Evolutionary conservation across 805 yeast species (phyloP), one percentile per base, ranked within the genome.

Genomic region (Spathaspora girioi): DNA sequence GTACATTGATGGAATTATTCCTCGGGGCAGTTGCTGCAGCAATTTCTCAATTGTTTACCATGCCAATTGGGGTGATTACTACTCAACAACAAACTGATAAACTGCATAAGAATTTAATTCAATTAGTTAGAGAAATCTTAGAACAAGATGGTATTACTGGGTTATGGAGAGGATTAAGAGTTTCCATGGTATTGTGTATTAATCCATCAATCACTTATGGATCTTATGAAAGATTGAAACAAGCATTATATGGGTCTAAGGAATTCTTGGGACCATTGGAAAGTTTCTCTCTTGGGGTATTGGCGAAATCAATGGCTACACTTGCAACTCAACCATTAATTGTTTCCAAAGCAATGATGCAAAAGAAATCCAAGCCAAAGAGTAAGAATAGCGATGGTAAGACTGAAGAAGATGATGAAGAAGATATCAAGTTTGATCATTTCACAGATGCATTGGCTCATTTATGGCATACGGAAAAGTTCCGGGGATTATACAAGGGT

Each of bases 191-290:
- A 10, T 77, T 89, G 47, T 89, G 93, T 17, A 73, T 86, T 47
- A 89, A 89, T 68, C 96, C 96, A 2, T 84, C 94, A 40, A 89
- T 89, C 63, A 89, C 96, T 2, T 89, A 89, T 63, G 93, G 96
- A 7, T 76, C 90, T 3, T 86, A 81, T 65, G 91, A 87, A 64
- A 78, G 89, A 57, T 74, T 89, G 57, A 83, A 80, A 62, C 73
- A 73, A 43, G 58, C 80, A 2, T 61, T 86, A 41, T 82, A 69
- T 68, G 69, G 70, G 44, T 56, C 60, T 54, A 68, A 70, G 59
- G 62, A 68, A 54, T 70, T 67, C 53, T 73, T 88, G 55, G 73
- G 79, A 8, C 86, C 91, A 1, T 68, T 75, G 47, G 85, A 88
- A 67, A 82, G 84, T 62, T 89, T 86, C 66, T 53, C 81, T 35